Percentiles rank a stretch among this genome's conserved stretches.
Evolutionary conservation across 2,329 filamentous ascomycete genomes (phyloP).

Genomic region (Gliomastix tumulicola): DNA sequence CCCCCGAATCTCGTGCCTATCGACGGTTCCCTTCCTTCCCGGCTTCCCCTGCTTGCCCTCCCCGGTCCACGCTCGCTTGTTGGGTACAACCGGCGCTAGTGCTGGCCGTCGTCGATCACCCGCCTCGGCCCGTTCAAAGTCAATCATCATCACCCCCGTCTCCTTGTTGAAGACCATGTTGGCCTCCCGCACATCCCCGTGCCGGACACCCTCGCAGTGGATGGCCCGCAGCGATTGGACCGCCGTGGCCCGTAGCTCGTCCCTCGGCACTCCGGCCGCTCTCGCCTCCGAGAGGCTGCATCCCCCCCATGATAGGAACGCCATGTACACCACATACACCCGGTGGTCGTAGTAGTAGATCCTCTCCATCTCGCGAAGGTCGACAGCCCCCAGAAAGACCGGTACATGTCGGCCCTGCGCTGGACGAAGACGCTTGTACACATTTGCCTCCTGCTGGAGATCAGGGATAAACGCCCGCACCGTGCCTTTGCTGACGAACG

Average conservation of each 20-base stretch:
- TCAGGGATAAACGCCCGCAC: conserved; percentile 19
- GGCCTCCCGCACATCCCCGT: conserved; percentile 13
- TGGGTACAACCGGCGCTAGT: no score
- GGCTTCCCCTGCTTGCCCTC: no score
- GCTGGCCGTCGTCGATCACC: no score
- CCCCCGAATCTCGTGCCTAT: no score
- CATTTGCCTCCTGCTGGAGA: conserved; percentile 23
- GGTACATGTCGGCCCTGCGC: conserved; percentile 26
- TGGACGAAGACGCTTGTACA: conserved; percentile 23
- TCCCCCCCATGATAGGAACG: conserved; percentile 25
- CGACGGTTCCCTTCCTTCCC: no score
- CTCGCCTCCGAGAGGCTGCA: not conserved
- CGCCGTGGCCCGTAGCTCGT: not conserved
- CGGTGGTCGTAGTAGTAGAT: conserved; percentile 23
- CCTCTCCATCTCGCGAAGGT: conserved; percentile 21
- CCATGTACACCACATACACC: conserved; percentile 22
- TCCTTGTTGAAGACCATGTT: conserved; percentile 18
- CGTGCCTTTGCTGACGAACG: conserved; percentile 32
- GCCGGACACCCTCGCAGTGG: conserved; percentile 15
- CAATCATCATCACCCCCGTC: conserved; percentile 16
- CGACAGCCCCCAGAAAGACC: conserved; percentile 27
- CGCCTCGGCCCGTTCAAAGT: no score
- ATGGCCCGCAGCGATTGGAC: conserved; percentile 6
- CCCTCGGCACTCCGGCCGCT: no score
- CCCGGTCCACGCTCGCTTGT: no score